These are phyloP conservation scores for Lichtheimia hyalospora DNA, from an alignment of 371 early-diverging fungal genomes.

Conservation along the genomic window DNA sequence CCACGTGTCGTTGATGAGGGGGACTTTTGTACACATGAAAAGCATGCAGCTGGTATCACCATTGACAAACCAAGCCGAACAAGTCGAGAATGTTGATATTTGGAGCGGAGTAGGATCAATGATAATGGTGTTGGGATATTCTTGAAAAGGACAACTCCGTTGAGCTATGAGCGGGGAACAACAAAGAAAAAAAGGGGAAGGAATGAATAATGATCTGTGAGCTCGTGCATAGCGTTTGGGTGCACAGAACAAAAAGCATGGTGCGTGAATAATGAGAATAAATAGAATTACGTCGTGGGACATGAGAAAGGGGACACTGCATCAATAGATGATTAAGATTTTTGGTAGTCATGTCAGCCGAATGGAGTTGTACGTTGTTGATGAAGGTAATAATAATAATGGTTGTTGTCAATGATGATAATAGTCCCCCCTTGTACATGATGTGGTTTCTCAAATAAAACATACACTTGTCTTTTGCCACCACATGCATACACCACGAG, in stretches of 20 bases:
- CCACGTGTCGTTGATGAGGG: too few species aligned
- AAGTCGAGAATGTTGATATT: too few species aligned
- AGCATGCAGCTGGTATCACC: too few species aligned
- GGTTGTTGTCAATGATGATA: not conserved
- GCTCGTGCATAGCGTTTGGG: not conserved
- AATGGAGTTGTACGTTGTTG: not conserved
- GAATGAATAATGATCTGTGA: too few species aligned
- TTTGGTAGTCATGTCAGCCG: not conserved
- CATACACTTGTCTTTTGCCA: conserved; percentile 8
- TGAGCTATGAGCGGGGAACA: too few species aligned
- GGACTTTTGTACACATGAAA: too few species aligned
- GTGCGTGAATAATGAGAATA: not conserved
- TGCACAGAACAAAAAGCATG: not conserved
- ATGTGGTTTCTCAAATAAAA: not conserved
- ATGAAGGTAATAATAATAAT: not conserved
- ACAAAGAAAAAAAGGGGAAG: too few species aligned
- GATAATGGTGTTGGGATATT: too few species aligned
- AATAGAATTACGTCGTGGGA: conserved; percentile 8
- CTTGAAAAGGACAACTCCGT: too few species aligned
- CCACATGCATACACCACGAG: conserved; percentile 23
- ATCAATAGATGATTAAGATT: not conserved
- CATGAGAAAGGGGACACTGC: conserved; percentile 3
- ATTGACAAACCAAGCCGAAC: too few species aligned
- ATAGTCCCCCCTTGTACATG: not conserved
- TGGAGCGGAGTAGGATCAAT: too few species aligned